Conservation (phyloP, 2,329 filamentous ascomycete species). For the Lasiodiplodia hormozganensis region DNA sequence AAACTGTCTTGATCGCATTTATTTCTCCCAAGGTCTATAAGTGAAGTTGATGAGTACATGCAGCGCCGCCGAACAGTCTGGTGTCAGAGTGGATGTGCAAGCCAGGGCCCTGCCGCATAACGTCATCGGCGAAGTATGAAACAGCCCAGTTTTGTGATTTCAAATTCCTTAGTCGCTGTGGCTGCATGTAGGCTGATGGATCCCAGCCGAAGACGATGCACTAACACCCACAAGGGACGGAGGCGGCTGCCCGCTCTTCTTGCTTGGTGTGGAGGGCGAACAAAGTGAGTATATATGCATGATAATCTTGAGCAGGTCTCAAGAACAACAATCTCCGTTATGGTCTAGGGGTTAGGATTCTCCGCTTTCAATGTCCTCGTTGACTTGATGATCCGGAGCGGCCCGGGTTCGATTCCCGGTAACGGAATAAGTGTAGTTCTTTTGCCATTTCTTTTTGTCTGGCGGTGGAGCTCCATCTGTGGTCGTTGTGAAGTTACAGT, state of each 20-base stretch:
- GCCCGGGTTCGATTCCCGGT: constrained; percentile 28
- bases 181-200: too few species aligned
- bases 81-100: too few species aligned
- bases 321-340: not conserved
- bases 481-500: not conserved
- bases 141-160: too few species aligned
- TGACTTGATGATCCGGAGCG: constrained; percentile 7
- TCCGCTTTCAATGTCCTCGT: constrained; percentile 3
- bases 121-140: too few species aligned
- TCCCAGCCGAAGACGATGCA: too few species aligned
- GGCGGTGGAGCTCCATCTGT: not conserved
- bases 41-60: too few species aligned
- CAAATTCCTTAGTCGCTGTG: too few species aligned
- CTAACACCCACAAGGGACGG: too few species aligned
- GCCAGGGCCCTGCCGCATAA: too few species aligned
- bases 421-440: not conserved
- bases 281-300: not conserved
- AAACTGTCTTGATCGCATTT: not conserved
- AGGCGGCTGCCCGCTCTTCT: too few species aligned
- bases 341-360: constrained; percentile 28
- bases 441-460: constrained; percentile 8
- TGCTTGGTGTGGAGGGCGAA: not conserved
- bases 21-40: not conserved
- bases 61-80: too few species aligned
- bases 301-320: not conserved